phyloP scores from a whole-genome alignment of 805 yeast species.

The Cyberlindnera euphorbiae region DNA sequence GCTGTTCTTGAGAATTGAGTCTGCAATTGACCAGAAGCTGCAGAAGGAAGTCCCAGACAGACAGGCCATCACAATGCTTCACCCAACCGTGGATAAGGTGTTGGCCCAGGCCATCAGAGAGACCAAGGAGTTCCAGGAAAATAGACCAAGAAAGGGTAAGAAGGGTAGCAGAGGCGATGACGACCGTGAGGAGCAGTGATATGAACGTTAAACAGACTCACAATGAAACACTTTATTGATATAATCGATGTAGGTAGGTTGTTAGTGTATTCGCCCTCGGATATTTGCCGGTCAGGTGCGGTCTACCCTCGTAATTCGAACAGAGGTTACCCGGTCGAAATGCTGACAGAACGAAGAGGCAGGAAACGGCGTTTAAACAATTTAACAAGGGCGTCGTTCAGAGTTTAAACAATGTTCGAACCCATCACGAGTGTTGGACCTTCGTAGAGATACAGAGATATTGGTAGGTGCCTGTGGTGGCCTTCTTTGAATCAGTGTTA shows the following conservation, averaged over 20 bases:
- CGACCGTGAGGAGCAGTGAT: slow-evolving; percentile 22
- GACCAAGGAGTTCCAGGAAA: slow-evolving; percentile 28
- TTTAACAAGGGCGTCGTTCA: too few relatives aligned
- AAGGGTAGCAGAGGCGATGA: slow-evolving; percentile 19
- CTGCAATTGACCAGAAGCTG: slow-evolving; percentile 75
- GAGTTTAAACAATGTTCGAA: too few relatives aligned
- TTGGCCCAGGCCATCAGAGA: slow-evolving; percentile 76
- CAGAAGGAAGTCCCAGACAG: slow-evolving; percentile 80
- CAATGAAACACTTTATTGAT: not conserved
- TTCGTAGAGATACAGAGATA: too few relatives aligned
- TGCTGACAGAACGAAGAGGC: too few relatives aligned
- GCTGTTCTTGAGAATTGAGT: slow-evolving; percentile 81
- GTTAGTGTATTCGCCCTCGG: not conserved
- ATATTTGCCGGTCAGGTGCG: too few relatives aligned
- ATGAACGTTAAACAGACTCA: not conserved
- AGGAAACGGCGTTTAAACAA: too few relatives aligned
- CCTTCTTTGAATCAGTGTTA: too few relatives aligned
- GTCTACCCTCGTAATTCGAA: too few relatives aligned
- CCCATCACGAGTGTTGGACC: too few relatives aligned
- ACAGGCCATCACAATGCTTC: slow-evolving; percentile 69
- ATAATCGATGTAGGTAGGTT: not conserved
- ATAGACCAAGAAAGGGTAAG: slow-evolving; percentile 16
- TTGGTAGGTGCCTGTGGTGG: too few relatives aligned
- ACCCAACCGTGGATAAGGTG: slow-evolving; percentile 88
- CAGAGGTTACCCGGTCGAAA: too few relatives aligned